Evolutionary conservation across 1,284 basidiomycete species (phyloP).

Genomic region (Psilocybe mexicana): DNA sequence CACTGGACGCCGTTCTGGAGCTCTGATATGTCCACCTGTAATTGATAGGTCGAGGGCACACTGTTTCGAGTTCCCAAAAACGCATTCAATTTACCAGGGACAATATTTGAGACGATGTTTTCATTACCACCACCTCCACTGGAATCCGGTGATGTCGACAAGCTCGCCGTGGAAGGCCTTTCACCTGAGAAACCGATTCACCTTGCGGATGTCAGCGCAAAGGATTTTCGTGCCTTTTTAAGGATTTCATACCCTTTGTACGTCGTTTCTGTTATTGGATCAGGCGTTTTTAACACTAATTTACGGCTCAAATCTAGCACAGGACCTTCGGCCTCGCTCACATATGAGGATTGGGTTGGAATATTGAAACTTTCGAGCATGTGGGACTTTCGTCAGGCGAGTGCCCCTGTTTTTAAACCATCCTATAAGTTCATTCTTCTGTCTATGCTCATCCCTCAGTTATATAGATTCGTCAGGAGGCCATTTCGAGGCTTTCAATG

Average conservation of each 20-base stretch:
- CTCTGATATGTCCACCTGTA: not conserved
- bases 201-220: slow-evolving; percentile 9
- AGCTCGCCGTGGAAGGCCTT: slow-evolving; percentile 4
- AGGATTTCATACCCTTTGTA: slow-evolving; percentile 14
- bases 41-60: slow-evolving; percentile 14
- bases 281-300: not conserved
- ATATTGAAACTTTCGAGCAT: slow-evolving; percentile 9
- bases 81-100: slow-evolving; percentile 13
- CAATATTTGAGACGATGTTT: slow-evolving; percentile 16
- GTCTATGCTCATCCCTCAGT: not conserved
- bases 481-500: slow-evolving; percentile 5
- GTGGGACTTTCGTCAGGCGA: slow-evolving; percentile 10
- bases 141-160: not conserved
- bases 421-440: not conserved
- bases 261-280: not conserved
- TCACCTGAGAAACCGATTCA: slow-evolving; percentile 12
- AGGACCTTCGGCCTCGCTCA: not conserved
- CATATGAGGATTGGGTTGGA: slow-evolving; percentile 13
- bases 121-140: slow-evolving; percentile 3
- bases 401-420: not conserved
- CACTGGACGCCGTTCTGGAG: not conserved
- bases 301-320: not conserved
- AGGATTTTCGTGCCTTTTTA: slow-evolving; percentile 15
- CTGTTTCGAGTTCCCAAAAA: slow-evolving; percentile 16
- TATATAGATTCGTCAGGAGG: slow-evolving; percentile 9